Percentiles rank a stretch among this genome's conserved stretches.
These are phyloP conservation scores for Diaporthe helianthi DNA, from an alignment of 2,329 filamentous ascomycete genomes.

Conservation along the genomic window DNA sequence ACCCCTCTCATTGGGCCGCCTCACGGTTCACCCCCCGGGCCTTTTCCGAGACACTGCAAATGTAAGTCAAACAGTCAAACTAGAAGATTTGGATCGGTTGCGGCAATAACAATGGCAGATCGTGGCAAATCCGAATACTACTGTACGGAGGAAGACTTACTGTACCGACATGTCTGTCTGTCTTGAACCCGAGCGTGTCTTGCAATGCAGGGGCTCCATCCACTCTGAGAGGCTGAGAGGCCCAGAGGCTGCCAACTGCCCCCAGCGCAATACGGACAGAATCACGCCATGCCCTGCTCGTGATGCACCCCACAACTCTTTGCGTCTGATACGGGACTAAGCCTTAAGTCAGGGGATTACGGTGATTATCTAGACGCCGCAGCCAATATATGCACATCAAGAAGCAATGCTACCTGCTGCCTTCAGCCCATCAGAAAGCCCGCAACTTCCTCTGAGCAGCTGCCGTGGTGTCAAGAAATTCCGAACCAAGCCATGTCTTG, in stretches of 20 bases:
- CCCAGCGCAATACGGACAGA: not conserved
- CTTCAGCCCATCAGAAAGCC: not conserved
- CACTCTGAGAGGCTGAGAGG: not conserved
- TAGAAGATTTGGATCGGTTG: not conserved
- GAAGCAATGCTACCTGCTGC: not conserved
- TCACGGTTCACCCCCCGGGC: not conserved
- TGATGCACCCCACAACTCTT: not conserved
- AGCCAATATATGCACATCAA: not conserved
- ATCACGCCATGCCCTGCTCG: not conserved
- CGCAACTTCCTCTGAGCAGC: not conserved
- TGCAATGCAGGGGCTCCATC: not conserved
- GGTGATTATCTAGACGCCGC: not conserved
- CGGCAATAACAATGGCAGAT: not conserved
- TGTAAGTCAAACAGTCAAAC: constrained; percentile 20
- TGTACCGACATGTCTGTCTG: too few relatives aligned
- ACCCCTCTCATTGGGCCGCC: not conserved
- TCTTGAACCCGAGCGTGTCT: not conserved
- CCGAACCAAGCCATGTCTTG: constrained; percentile 48
- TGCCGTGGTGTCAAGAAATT: constrained; percentile 30
- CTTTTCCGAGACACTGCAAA: constrained; percentile 12
- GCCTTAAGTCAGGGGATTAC: not conserved
- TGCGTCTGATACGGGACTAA: not conserved
- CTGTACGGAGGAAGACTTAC: too few relatives aligned
- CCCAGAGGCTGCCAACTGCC: not conserved
- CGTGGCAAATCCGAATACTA: not conserved